Percentiles rank a stretch among this genome's conserved stretches.
Conservation (phyloP, 306 rosid species). For the Pueraria montana region DNA sequence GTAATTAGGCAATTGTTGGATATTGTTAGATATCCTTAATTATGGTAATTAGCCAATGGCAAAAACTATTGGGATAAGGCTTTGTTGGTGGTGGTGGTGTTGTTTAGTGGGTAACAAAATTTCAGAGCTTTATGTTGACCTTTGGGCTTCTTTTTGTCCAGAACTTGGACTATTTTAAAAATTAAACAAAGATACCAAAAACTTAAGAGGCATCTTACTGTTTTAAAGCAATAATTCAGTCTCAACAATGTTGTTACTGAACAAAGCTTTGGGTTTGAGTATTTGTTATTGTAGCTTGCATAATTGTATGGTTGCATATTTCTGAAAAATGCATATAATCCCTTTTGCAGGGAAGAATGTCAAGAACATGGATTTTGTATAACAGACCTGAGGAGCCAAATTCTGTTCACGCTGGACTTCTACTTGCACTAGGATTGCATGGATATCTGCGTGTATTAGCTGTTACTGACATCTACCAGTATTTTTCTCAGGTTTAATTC, state of each 20-base stretch:
- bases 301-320: neutral
- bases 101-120: neutral
- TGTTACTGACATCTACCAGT: slow-evolving; percentile 90
- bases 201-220: neutral
- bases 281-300: slow-evolving; percentile 20
- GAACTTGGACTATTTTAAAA: neutral
- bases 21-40: neutral
- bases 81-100: neutral
- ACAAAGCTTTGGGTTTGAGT: slow-evolving; percentile 27
- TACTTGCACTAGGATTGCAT: slow-evolving; percentile 93
- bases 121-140: neutral
- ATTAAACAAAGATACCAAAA: neutral
- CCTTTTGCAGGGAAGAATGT: slow-evolving; percentile 89
- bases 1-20: neutral
- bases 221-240: neutral
- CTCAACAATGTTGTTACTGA: neutral
- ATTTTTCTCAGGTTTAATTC: slow-evolving; percentile 73
- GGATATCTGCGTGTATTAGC: slow-evolving; percentile 81
- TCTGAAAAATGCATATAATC: slow-evolving; percentile 41
- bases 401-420: slow-evolving; percentile 95
- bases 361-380: slow-evolving; percentile 93
- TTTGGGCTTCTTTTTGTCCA: neutral
- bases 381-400: slow-evolving; percentile 90
- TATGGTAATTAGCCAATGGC: neutral
- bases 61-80: neutral